Percentiles rank a stretch among this genome's conserved stretches.
These are phyloP conservation scores for Aspergillus asperescens DNA, from an alignment of 495 filamentous ascomycete species.

Conservation along the genomic window DNA sequence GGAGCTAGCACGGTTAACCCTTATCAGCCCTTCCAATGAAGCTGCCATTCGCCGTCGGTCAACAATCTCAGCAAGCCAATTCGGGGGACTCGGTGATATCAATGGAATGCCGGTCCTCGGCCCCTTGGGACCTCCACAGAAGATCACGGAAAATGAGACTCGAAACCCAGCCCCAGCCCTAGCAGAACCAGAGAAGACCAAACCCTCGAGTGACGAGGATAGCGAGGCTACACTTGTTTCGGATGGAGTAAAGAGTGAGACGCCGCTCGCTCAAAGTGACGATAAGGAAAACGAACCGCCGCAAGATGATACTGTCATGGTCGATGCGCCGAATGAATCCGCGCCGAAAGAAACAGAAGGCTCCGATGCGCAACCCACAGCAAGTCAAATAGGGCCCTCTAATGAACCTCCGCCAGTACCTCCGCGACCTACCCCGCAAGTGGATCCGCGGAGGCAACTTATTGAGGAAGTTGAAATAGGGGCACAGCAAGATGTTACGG, in stretches of 20 bases:
- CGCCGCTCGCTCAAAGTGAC: constrained; percentile 21
- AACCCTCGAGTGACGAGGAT: constrained; percentile 28
- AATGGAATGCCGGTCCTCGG: constrained; percentile 48
- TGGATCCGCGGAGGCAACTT: constrained; percentile 35
- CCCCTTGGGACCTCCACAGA: constrained; percentile 43
- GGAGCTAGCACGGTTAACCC: constrained; percentile 76
- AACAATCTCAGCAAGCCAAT: constrained; percentile 39
- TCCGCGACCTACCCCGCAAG: constrained; percentile 36
- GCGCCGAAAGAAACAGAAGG: constrained; percentile 10
- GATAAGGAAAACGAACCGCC: constrained; percentile 44
- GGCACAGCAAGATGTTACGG: constrained; percentile 85
- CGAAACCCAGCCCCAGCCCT: constrained; percentile 13
- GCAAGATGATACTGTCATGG: constrained; percentile 15
- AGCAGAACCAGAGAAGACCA: constrained; percentile 16
- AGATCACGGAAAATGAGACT: constrained; percentile 17
- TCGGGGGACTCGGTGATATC: constrained; percentile 46
- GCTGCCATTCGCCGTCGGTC: constrained; percentile 53
- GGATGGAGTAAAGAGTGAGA: constrained; percentile 24
- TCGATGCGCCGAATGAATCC: constrained; percentile 13
- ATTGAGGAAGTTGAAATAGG: constrained; percentile 56
- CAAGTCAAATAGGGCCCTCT: constrained; percentile 16
- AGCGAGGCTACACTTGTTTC: constrained; percentile 53
- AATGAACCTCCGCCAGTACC: constrained; percentile 43
- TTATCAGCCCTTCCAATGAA: constrained; percentile 58
- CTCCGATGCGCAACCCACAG: constrained; percentile 1